Percentiles rank a stretch among this genome's conserved stretches.
Evolutionary conservation across 1,139 yeast species (phyloP).

Genomic region (Diutina sp.): DNA sequence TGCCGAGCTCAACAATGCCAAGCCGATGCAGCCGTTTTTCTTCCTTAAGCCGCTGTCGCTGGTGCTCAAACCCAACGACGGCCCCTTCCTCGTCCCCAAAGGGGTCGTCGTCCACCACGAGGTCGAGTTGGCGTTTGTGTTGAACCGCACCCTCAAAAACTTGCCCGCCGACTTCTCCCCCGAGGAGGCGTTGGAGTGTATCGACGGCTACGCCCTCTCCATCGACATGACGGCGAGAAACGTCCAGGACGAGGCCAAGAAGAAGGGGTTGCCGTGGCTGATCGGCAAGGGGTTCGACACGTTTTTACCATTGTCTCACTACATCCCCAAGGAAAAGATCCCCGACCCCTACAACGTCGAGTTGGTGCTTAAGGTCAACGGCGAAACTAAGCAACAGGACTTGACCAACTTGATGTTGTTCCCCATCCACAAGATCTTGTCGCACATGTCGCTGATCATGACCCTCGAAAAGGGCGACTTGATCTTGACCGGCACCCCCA

Average conservation of each 20-base stretch:
- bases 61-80: constrained; percentile 44
- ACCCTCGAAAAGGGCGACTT: constrained; percentile 85
- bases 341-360: constrained; percentile 66
- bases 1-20: constrained; percentile 69
- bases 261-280: constrained; percentile 93
- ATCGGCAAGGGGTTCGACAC: constrained; percentile 96
- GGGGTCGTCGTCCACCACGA: constrained; percentile 85
- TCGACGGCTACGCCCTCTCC: constrained; percentile 78
- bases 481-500: constrained; percentile 91
- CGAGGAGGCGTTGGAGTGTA: constrained; percentile 60
- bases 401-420: constrained; percentile 78
- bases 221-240: constrained; percentile 92
- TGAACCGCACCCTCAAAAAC: constrained; percentile 53
- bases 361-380: constrained; percentile 60
- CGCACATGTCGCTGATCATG: constrained; percentile 78
- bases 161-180: constrained; percentile 44
- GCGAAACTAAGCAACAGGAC: constrained; percentile 59
- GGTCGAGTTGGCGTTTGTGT: constrained; percentile 75
- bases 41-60: constrained; percentile 78
- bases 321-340: constrained; percentile 53
- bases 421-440: constrained; percentile 69
- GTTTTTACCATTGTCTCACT: constrained; percentile 68
- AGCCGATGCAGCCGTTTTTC: constrained; percentile 80
- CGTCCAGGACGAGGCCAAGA: constrained; percentile 90
- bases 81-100: constrained; percentile 73